Percentiles rank a stretch among this genome's conserved stretches.
Evolutionary conservation across 805 yeast species (phyloP).

Genomic region (Torulaspora delbrueckii): DNA sequence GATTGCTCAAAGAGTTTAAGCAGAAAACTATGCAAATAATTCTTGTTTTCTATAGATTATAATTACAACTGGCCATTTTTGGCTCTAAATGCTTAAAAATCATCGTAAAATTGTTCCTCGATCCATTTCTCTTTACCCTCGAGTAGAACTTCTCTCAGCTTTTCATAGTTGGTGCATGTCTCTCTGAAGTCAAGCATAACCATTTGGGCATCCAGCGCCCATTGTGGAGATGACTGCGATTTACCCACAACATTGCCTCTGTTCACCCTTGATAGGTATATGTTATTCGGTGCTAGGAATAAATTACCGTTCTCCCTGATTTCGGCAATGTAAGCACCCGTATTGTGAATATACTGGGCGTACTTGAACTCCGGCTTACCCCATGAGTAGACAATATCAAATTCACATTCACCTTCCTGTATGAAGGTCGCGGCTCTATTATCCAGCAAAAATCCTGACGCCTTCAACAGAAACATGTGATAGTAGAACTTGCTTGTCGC

Average conservation of each 20-base stretch:
- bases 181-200: conserved; percentile 66
- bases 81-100: conserved; percentile 6
- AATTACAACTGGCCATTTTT: neutral
- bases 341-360: conserved; percentile 83
- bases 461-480: conserved; percentile 67
- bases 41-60: neutral
- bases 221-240: conserved; percentile 33
- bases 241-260: conserved; percentile 37
- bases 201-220: conserved; percentile 58
- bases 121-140: conserved; percentile 53
- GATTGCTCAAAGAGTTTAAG: conserved; percentile 73
- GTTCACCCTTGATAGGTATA: conserved; percentile 70
- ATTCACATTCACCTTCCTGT: conserved; percentile 41
- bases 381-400: conserved; percentile 84
- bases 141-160: conserved; percentile 48
- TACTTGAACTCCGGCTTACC: conserved; percentile 77
- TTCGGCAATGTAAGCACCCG: conserved; percentile 89
- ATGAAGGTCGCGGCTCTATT: conserved; percentile 67
- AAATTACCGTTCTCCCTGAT: conserved; percentile 72
- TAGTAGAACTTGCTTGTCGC: conserved; percentile 60
- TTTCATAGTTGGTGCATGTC: conserved; percentile 50
- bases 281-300: conserved; percentile 80
- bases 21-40: neutral
- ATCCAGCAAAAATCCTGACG: conserved; percentile 74
- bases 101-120: conserved; percentile 34